Conservation (phyloP, 768 basidiomycete species). For the Suillus americanus region DNA sequence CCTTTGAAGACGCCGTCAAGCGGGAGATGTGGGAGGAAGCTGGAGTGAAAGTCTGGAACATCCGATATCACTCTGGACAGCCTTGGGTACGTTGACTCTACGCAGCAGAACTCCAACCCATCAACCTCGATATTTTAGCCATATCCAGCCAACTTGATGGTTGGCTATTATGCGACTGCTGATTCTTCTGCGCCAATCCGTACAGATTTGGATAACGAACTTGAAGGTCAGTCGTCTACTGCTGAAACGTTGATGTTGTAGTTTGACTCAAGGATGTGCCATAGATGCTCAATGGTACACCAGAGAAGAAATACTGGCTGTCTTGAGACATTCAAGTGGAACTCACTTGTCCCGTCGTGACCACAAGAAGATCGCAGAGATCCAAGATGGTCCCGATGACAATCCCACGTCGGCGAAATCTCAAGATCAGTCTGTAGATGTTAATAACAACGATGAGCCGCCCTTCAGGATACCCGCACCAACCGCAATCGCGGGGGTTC, state of each 20-base stretch:
- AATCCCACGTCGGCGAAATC: conserved; percentile 13
- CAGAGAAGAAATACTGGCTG: conserved; percentile 63
- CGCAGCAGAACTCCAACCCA: background rate
- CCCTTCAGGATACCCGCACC: conserved; percentile 73
- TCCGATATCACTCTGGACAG: conserved; percentile 82
- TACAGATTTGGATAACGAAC: conserved; percentile 89
- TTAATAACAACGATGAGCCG: conserved; percentile 37
- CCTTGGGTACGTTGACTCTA: conserved; percentile 64
- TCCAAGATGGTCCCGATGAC: conserved; percentile 34
- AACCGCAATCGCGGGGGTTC: conserved; percentile 80
- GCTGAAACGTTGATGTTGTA: background rate
- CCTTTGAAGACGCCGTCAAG: conserved; percentile 89
- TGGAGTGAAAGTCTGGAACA: conserved; percentile 82
- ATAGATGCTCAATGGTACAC: conserved; percentile 90
- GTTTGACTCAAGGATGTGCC: conserved; percentile 3
- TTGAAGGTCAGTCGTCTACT: conserved; percentile 61
- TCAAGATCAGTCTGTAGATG: conserved; percentile 16
- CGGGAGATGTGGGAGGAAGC: conserved; percentile 97
- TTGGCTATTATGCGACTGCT: conserved; percentile 83
- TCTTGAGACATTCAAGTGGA: conserved; percentile 58
- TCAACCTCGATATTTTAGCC: conserved; percentile 50
- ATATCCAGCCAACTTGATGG: conserved; percentile 87
- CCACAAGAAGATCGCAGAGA: conserved; percentile 47
- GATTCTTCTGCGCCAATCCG: conserved; percentile 75
- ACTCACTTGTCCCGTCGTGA: conserved; percentile 49